These are phyloP conservation scores for Drechslerella coelobrocha DNA, from an alignment of 2,329 filamentous ascomycete species.

Conservation along the genomic window DNA sequence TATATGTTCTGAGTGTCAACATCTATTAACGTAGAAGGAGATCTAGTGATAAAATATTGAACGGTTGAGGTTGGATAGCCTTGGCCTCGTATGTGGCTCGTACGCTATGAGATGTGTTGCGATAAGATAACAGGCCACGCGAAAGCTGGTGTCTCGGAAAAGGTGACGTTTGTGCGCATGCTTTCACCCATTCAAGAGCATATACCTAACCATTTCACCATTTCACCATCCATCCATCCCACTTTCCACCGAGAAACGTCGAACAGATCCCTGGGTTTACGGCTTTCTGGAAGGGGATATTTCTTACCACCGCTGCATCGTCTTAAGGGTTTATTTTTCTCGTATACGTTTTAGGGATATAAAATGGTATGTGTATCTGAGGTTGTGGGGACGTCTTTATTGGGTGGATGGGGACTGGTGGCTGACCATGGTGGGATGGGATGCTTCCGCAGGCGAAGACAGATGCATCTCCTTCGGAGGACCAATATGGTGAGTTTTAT, in stretches of 20 bases:
- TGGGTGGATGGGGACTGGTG: neutral
- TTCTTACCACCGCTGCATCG: neutral
- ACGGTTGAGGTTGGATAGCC: neutral
- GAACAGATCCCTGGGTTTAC: neutral
- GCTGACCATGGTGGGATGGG: neutral
- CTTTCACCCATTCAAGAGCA: slow-evolving; percentile 5
- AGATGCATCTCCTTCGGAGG: slow-evolving; percentile 62
- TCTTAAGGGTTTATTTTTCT: neutral
- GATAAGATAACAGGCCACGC: slow-evolving; percentile 10
- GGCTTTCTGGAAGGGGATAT: neutral
- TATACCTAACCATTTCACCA: neutral
- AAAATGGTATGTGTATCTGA: slow-evolving; percentile 11
- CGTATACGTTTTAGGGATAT: too few species aligned
- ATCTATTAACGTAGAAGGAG: too few species aligned
- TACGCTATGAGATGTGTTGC: neutral
- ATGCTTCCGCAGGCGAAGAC: slow-evolving; percentile 55
- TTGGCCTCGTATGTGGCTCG: neutral
- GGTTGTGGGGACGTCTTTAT: neutral
- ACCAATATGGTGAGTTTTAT: slow-evolving; percentile 64
- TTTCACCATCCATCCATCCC: neutral
- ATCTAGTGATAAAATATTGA: too few species aligned
- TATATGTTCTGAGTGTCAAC: too few species aligned
- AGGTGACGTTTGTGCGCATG: slow-evolving; percentile 22
- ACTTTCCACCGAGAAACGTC: neutral
- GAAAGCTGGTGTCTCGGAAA: slow-evolving; percentile 7